Base-by-base conservation (phyloP, 1,284 basidiomycete species). In the Trichosporon coremiiforme region DNA sequence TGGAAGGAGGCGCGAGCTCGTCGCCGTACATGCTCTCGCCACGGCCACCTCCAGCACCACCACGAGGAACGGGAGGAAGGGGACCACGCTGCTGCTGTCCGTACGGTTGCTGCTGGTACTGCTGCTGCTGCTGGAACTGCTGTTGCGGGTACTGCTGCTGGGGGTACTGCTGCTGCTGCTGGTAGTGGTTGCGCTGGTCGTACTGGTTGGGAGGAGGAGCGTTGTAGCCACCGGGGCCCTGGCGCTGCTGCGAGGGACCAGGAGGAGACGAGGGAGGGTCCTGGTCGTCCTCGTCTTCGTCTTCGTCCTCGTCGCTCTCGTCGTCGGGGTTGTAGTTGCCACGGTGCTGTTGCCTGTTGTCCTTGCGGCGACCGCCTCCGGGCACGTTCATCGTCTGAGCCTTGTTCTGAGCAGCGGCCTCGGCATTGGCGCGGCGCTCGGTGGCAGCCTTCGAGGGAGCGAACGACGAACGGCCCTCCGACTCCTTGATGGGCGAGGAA, bases 401-500 rank as follows among this genome's bases (percentile, higher is more conserved):
- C 45, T 76, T 92, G 90, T 76, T 93, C 90, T 9, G 68, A 2
- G 73, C 79, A 1, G 77, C 77, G 22, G 91, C 91, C 77, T 94
- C 89, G 13, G 87, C 86, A 80, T 90, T 91, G 12, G 91, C 90
- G 76, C 92, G 91, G 66, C 94, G 87, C 78, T 95, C 89, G 25
- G 88, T 88, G 25, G 92, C 93, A 73, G 90, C 88, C 77, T 88
- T 90, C 15, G 91, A 91, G 0, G 90, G 90, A 0, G 92, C 91
- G 77, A 95, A 95, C 2, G 93, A 94, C 0, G 92, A 94, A 64
- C 88, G 87, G 78, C 86, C 89, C 68, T 50, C 64, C 29, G 64
- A 33, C 20, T 45, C 64, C 64, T 65, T 25, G 22, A 65, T 41
- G 13, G 64, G 64, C 12, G 35, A 36, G 33, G n/a, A 15, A 12